Percentiles rank a stretch among this genome's conserved stretches.
These are phyloP conservation scores for Salix koriyanagi DNA, from an alignment of 345 rosid species.

Conservation along the genomic window DNA sequence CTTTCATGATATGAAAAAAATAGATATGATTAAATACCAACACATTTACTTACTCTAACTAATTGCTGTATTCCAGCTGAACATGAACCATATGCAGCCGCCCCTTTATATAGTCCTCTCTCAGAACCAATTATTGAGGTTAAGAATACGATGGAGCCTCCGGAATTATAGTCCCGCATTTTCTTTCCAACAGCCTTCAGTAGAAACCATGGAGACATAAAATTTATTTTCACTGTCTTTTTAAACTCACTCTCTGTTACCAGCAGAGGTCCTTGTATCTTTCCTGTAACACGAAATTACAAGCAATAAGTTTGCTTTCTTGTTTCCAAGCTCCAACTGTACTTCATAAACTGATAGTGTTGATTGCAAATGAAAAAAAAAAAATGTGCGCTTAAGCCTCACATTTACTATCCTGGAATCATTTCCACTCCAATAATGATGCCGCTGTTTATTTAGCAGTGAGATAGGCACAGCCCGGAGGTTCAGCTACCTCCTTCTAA, in stretches of 20 bases:
- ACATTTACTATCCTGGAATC: neutral
- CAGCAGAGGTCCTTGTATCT: constrained; percentile 61
- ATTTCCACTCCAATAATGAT: neutral
- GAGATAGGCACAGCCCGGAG: neutral
- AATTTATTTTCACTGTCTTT: constrained; percentile 51
- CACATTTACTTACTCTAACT: constrained; percentile 50
- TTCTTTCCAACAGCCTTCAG: constrained; percentile 63
- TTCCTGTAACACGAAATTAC: constrained; percentile 42
- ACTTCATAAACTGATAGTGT: neutral
- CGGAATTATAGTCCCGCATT: constrained; percentile 53
- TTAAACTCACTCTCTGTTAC: constrained; percentile 57
- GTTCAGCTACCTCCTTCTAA: neutral
- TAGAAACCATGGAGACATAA: constrained; percentile 77
- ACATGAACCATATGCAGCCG: constrained; percentile 74
- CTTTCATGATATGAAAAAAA: neutral
- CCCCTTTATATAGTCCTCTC: constrained; percentile 83
- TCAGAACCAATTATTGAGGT: constrained; percentile 61
- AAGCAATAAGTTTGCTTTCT: neutral
- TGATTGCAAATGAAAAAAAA: neutral
- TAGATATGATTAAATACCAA: neutral
- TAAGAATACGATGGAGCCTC: constrained; percentile 74
- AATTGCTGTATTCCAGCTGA: constrained; percentile 74
- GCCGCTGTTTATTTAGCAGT: neutral
- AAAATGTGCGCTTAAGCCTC: neutral
- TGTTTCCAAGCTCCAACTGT: neutral